Evolutionary conservation across 2,329 filamentous ascomycete species (phyloP).

Genomic region (Colletotrichum shisoi): DNA sequence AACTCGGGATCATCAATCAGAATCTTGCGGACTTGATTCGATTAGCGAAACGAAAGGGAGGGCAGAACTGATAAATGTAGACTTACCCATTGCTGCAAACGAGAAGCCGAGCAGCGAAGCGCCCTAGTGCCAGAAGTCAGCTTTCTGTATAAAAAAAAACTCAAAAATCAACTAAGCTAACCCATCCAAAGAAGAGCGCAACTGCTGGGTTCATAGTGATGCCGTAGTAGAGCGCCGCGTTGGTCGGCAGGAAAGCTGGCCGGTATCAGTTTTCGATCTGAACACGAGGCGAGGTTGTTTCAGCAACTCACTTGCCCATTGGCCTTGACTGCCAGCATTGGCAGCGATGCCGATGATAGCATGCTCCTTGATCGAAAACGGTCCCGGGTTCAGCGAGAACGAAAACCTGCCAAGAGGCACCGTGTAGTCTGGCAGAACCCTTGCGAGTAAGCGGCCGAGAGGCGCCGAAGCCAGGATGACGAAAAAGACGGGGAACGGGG

Average conservation of each 20-base stretch:
- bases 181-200: conserved; percentile 67
- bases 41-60: neutral
- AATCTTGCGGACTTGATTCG: conserved; percentile 52
- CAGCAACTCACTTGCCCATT: conserved; percentile 30
- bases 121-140: conserved; percentile 3
- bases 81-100: conserved; percentile 62
- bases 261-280: neutral
- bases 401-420: conserved; percentile 58
- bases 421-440: conserved; percentile 56
- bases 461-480: conserved; percentile 67
- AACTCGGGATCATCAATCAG: conserved; percentile 66
- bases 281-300: accelerated
- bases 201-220: conserved; percentile 61
- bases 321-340: conserved; percentile 42
- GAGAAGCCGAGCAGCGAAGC: conserved; percentile 41
- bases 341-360: conserved; percentile 64
- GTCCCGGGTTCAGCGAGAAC: conserved; percentile 64
- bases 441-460: conserved; percentile 61
- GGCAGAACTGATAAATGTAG: neutral
- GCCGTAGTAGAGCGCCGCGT: conserved; percentile 66
- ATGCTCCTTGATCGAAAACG: conserved; percentile 66
- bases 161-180: conserved; percentile 63
- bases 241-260: conserved; percentile 40
- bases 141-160: neutral
- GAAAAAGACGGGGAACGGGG: conserved; percentile 68